Evolutionary conservation across 805 yeast species (phyloP).

Genomic region (Suhomyces pyralidae): DNA sequence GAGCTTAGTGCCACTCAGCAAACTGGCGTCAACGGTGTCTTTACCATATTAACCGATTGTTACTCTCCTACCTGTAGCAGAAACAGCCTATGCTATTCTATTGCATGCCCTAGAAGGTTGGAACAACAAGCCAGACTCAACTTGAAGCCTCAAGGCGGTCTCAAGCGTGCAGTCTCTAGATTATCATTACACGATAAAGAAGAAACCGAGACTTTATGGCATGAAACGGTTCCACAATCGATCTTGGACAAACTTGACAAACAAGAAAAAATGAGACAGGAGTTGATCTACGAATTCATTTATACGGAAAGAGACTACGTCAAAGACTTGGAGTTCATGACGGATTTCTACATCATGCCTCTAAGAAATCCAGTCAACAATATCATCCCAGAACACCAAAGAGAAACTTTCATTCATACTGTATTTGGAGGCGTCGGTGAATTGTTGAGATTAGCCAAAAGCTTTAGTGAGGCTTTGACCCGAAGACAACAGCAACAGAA

Average conservation of each 20-base stretch:
- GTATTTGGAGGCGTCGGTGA: slow-evolving; percentile 90
- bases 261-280: slow-evolving; percentile 88
- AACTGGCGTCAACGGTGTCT: slow-evolving; percentile 78
- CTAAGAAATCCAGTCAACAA: slow-evolving; percentile 68
- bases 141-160: slow-evolving; percentile 82
- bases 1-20: slow-evolving; percentile 14
- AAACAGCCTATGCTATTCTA: slow-evolving; percentile 84
- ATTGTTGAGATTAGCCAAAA: slow-evolving; percentile 75
- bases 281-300: slow-evolving; percentile 88
- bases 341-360: slow-evolving; percentile 93
- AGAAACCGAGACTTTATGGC: slow-evolving; percentile 86
- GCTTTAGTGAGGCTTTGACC: slow-evolving; percentile 84
- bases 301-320: slow-evolving; percentile 95
- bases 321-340: slow-evolving; percentile 86
- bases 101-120: slow-evolving; percentile 91
- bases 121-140: slow-evolving; percentile 94
- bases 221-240: slow-evolving; percentile 80
- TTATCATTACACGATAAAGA: slow-evolving; percentile 65
- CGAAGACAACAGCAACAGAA: slow-evolving; percentile 77
- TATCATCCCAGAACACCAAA: slow-evolving; percentile 81
- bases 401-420: slow-evolving; percentile 87
- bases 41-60: slow-evolving; percentile 88
- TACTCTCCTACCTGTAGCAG: slow-evolving; percentile 96
- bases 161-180: slow-evolving; percentile 70
- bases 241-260: slow-evolving; percentile 77